Conservation (phyloP, 768 basidiomycete species). For the Tricholomella constricta region DNA sequence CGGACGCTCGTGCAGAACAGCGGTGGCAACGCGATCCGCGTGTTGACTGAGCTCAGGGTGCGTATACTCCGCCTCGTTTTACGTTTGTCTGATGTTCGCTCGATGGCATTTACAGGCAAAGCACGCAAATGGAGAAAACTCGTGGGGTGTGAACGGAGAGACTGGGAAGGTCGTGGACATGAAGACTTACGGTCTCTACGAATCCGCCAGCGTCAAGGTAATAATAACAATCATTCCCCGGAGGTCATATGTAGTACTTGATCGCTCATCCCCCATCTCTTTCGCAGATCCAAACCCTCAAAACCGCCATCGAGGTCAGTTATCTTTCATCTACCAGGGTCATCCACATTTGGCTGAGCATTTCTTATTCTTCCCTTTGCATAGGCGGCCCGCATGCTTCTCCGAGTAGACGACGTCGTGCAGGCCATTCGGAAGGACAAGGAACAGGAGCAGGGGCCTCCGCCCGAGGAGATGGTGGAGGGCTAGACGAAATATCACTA, state of each 20-base stretch:
- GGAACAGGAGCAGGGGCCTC: slow-evolving; percentile 50
- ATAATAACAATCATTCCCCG: background rate
- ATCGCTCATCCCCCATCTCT: background rate
- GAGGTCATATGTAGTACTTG: background rate
- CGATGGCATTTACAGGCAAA: slow-evolving; percentile 64
- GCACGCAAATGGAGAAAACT: slow-evolving; percentile 87
- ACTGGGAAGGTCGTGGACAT: slow-evolving; percentile 96
- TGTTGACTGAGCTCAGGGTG: slow-evolving; percentile 90
- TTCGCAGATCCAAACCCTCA: slow-evolving; percentile 86
- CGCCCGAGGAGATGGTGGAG: slow-evolving; percentile 57
- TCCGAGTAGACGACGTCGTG: slow-evolving; percentile 94
- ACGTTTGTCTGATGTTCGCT: background rate
- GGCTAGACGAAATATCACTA: slow-evolving; percentile 2
- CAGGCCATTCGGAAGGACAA: slow-evolving; percentile 81
- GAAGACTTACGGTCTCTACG: slow-evolving; percentile 91
- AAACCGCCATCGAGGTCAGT: slow-evolving; percentile 91
- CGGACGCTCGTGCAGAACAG: slow-evolving; percentile 93
- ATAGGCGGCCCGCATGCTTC: slow-evolving; percentile 87
- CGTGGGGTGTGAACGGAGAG: slow-evolving; percentile 95
- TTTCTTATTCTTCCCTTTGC: background rate
- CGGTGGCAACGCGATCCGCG: slow-evolving; percentile 93
- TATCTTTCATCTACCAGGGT: slow-evolving; percentile 8
- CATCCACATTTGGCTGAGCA: background rate
- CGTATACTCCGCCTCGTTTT: slow-evolving; percentile 22
- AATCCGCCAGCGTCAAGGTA: slow-evolving; percentile 95